Evolutionary conservation across 805 yeast species (phyloP).

Genomic region (Candida glaebosa): DNA sequence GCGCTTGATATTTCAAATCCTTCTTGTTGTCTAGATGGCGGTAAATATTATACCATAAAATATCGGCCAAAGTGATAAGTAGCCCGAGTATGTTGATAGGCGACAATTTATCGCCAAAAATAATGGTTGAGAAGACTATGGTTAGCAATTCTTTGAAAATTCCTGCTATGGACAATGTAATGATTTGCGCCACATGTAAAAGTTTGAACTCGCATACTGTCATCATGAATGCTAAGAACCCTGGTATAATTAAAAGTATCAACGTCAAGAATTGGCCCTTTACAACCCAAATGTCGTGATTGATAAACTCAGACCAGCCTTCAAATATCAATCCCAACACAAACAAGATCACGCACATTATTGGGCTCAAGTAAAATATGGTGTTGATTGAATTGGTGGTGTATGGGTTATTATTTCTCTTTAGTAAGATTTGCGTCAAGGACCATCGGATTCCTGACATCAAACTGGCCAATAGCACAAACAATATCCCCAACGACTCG

Average conservation of each 20-base stretch:
- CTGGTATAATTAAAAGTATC: slow-evolving; percentile 69
- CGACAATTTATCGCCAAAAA: slow-evolving; percentile 73
- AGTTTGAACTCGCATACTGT: slow-evolving; percentile 84
- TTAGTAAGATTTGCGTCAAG: slow-evolving; percentile 78
- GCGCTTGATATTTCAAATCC: slow-evolving; percentile 6
- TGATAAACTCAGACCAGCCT: slow-evolving; percentile 53
- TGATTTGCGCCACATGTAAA: slow-evolving; percentile 74
- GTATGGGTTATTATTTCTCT: slow-evolving; percentile 43
- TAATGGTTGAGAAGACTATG: slow-evolving; percentile 60
- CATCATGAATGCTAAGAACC: slow-evolving; percentile 83
- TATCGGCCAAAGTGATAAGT: slow-evolving; percentile 69
- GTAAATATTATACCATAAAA: slow-evolving; percentile 76
- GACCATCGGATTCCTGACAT: slow-evolving; percentile 95
- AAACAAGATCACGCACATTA: slow-evolving; percentile 66
- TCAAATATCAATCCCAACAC: slow-evolving; percentile 66
- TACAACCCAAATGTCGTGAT: slow-evolving; percentile 61
- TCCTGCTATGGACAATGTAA: slow-evolving; percentile 87
- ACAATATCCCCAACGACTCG: slow-evolving; percentile 55
- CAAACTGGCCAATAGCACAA: slow-evolving; percentile 75
- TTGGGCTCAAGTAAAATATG: slow-evolving; percentile 79
- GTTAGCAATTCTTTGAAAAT: slow-evolving; percentile 90
- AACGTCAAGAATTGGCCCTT: slow-evolving; percentile 57
- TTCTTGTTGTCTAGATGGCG: slow-evolving; percentile 33
- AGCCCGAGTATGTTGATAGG: slow-evolving; percentile 71
- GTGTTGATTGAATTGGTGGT: slow-evolving; percentile 78